Base-by-base conservation (phyloP, 1,284 basidiomycete genomes). In the Trametes polyzona region DNA sequence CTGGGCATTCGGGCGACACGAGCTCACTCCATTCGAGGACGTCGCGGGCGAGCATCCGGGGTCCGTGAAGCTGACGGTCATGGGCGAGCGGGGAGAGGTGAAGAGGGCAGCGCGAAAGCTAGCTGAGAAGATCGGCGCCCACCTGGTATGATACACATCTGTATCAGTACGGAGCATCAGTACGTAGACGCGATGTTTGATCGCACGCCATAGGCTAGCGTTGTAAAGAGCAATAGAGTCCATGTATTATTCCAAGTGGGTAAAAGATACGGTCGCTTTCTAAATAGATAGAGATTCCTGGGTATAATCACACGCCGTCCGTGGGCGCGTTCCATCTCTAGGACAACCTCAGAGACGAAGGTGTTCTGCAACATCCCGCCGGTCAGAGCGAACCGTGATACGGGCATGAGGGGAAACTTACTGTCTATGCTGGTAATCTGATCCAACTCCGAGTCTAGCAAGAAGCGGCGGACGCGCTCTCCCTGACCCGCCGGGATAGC, bases 1-100 rank as follows among this genome's bases (percentile, higher is more conserved):
- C 70, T 96, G 92, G 90, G 93, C 94, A 5, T 96, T 96, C 73
- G 92, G 92, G 17, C 81, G 93, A 47, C 86, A 83, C 69, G 92
- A 94, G 32, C 75, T 95, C 43, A 87, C 80, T 4, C 69, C 69
- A 6, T 68, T 78, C 21, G 66, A 68, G 9, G 64, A 60, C 7
- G 63, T 71, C 16, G 72, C 76, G n/a, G 72, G 44, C 72, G 37
- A 17, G 71, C 71, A 26, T 58, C 67, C 67, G 61, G 71, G 65
- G 71, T 33, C 52, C 24, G 67, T 93, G 30, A 78, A 80, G 48
- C 65, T 95, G 68, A 96, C 92, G 5, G 81, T 90, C 29, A 96
- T 96, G 94, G 94, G 94, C 14, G 90, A 92, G 69, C 78, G 88
- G 33, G 92, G 92, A 14, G 91, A 94, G 70, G 84, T 94, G 46